Evolutionary conservation across 352 stramenopile genomes (phyloP).

Genomic region (Globisporangium splendens): DNA sequence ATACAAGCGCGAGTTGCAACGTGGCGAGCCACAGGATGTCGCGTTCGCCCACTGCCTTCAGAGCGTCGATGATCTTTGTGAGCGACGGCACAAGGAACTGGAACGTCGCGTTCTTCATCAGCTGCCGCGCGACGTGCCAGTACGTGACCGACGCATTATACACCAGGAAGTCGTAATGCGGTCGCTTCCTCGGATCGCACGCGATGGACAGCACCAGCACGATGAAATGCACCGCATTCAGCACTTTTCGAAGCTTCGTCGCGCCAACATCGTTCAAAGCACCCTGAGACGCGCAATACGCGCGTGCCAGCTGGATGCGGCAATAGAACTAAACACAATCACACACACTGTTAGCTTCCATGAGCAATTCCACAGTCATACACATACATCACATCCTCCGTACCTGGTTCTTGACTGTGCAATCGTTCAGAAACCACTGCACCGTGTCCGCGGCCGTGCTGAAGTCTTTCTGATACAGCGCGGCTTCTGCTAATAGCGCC

Average conservation of each 20-base stretch:
- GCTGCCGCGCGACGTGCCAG: conserved; percentile 77
- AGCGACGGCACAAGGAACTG: conserved; percentile 74
- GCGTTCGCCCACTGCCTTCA: conserved; percentile 64
- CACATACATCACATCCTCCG: background rate
- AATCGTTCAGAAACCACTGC: conserved; percentile 72
- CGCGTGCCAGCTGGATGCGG: conserved; percentile 77
- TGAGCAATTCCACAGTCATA: background rate
- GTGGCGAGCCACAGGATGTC: conserved; percentile 66
- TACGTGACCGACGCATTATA: conserved; percentile 90
- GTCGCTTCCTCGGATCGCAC: conserved; percentile 46
- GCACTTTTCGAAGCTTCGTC: conserved; percentile 37
- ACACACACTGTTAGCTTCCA: no score
- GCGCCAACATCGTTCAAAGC: conserved; percentile 38
- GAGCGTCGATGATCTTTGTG: conserved; percentile 54
- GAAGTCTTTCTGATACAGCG: conserved; percentile 65
- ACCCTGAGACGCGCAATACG: conserved; percentile 50
- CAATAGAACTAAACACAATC: conserved; percentile 78
- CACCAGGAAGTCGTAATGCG: conserved; percentile 87
- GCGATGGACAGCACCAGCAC: conserved; percentile 73
- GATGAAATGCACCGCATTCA: conserved; percentile 77
- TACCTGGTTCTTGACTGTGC: conserved; percentile 72
- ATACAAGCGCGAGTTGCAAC: conserved; percentile 64
- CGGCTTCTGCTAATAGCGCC: conserved; percentile 67
- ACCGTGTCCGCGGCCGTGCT: conserved; percentile 44
- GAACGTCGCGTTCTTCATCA: conserved; percentile 79